phyloP scores from a whole-genome alignment of 345 rosid species.

The Passiflora organensis region DNA sequence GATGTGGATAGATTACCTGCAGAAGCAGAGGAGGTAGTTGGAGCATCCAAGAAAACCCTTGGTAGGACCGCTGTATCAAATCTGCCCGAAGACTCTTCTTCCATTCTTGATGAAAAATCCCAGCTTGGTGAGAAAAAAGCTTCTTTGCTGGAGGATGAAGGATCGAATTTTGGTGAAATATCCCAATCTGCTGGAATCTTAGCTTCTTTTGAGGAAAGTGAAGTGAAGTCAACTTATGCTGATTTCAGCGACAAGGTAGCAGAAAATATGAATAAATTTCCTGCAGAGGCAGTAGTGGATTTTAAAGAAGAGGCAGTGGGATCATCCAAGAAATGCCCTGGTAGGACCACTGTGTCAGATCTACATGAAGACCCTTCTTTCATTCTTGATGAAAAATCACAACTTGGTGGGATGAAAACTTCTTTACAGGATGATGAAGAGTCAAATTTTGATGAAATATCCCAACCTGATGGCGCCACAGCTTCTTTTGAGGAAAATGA shows the following conservation, averaged over 20 bases:
- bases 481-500: slow-evolving; percentile 28
- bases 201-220: slow-evolving; percentile 27
- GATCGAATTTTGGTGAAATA: slow-evolving; percentile 23
- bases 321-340: slow-evolving; percentile 32
- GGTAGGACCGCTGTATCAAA: slow-evolving; percentile 20
- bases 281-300: slow-evolving; percentile 32
- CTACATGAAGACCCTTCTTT: slow-evolving; percentile 30
- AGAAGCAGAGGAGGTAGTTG: slow-evolving; percentile 28
- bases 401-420: slow-evolving; percentile 24
- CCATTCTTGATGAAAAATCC: slow-evolving; percentile 24
- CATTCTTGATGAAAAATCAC: slow-evolving; percentile 24
- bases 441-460: slow-evolving; percentile 22
- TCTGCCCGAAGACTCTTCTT: slow-evolving; percentile 30
- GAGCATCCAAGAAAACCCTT: slow-evolving; percentile 32
- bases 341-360: slow-evolving; percentile 20
- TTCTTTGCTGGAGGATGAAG: slow-evolving; percentile 30
- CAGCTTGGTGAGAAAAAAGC: slow-evolving; percentile 25
- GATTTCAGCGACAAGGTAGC: slow-evolving; percentile 51
- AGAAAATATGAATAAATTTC: slow-evolving; percentile 17
- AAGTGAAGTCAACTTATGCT: slow-evolving; percentile 29
- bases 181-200: slow-evolving; percentile 23
- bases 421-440: slow-evolving; percentile 31
- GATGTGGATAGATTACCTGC: slow-evolving; percentile 18
- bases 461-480: slow-evolving; percentile 24
- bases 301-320: slow-evolving; percentile 29